A percentile compares a stretch with the other conserved stretches of the same genome.
phyloP scores from a whole-genome alignment of 257 asterid species.

The Przewalskia tangutica region DNA sequence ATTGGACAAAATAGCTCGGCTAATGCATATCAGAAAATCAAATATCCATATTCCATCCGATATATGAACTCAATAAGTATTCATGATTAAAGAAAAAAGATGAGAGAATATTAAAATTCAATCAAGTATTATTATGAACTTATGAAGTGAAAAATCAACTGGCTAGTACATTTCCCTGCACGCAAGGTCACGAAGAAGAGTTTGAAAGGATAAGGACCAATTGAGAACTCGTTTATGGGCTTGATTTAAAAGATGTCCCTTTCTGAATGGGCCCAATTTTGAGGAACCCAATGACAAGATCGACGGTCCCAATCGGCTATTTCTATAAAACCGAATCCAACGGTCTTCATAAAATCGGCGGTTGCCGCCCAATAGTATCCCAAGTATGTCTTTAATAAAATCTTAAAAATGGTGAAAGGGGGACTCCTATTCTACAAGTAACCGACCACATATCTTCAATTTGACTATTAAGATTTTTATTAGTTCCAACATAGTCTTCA shows the following conservation, averaged over 20 bases:
- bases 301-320: constrained; percentile 27
- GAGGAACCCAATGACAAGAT: constrained; percentile 20
- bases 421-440: constrained; percentile 3
- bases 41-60: no score
- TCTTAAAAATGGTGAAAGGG: no score
- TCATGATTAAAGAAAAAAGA: no score
- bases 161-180: constrained; percentile 12
- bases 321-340: constrained; percentile 26
- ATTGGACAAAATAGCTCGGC: no score
- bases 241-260: constrained; percentile 8
- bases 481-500: not conserved
- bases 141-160: no score
- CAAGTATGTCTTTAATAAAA: not conserved
- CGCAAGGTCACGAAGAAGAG: constrained; percentile 8
- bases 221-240: constrained; percentile 29
- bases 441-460: no score
- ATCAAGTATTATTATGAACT: no score
- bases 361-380: constrained; percentile 25
- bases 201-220: not conserved
- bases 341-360: constrained; percentile 39
- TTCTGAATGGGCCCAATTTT: constrained; percentile 1
- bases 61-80: no score
- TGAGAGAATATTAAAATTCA: no score
- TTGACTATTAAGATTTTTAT: not conserved
- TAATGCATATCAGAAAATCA: no score